phyloP scores from a whole-genome alignment of 164 flowering plant species.

The Taxillus chinensis region DNA sequence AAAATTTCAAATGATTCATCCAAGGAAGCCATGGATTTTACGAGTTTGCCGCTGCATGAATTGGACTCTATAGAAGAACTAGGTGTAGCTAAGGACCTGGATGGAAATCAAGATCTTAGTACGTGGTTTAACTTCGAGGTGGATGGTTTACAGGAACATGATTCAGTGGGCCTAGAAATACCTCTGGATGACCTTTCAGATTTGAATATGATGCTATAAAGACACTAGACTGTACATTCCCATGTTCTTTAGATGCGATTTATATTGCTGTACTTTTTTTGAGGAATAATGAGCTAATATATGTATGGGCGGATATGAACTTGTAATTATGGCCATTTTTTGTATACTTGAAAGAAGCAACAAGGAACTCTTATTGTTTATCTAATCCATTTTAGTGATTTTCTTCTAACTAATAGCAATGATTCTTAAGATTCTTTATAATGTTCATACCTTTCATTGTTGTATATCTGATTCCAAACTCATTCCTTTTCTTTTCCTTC shows the following conservation, averaged over 20 bases:
- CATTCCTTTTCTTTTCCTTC: too few relatives aligned
- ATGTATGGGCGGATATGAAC: constrained; percentile 17
- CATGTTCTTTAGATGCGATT: constrained; percentile 20
- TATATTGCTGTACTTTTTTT: constrained; percentile 16
- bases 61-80: constrained; percentile 40
- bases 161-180: constrained; percentile 47
- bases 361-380: constrained; percentile 13
- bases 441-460: neutral
- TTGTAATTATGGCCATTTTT: constrained; percentile 43
- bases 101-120: constrained; percentile 36
- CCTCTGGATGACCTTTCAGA: constrained; percentile 75
- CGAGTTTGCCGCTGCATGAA: constrained; percentile 32
- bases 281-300: constrained; percentile 19
- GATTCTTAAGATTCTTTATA: constrained; percentile 1
- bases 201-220: constrained; percentile 39
- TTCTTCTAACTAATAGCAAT: constrained; percentile 12
- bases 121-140: constrained; percentile 47
- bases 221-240: constrained; percentile 25
- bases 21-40: constrained; percentile 31
- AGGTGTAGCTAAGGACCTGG: constrained; percentile 29
- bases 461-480: too few relatives aligned
- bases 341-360: constrained; percentile 19
- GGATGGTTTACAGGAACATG: constrained; percentile 48
- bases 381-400: constrained; percentile 15
- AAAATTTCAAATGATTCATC: constrained; percentile 15